These are phyloP conservation scores for Leavenworthia alabamica DNA, from an alignment of 345 rosid genomes.

Conservation along the genomic window DNA sequence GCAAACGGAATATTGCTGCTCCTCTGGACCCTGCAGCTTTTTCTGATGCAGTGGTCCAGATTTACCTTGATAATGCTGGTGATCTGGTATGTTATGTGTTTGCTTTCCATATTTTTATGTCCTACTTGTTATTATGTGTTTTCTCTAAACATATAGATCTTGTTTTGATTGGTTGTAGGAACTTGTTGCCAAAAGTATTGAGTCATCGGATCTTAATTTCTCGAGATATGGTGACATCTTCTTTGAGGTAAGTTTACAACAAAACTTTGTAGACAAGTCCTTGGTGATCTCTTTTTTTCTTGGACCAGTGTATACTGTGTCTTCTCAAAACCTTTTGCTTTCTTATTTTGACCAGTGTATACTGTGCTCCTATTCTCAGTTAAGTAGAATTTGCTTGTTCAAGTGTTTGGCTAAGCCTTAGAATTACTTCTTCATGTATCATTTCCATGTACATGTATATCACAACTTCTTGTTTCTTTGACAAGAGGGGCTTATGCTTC, in stretches of 20 bases:
- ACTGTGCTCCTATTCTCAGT: not conserved
- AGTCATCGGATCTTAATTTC: constrained; percentile 89
- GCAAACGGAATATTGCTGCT: constrained; percentile 98
- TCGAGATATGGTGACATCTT: constrained; percentile 84
- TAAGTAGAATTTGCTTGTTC: not conserved
- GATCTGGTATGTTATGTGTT: constrained; percentile 59
- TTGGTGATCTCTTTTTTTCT: not conserved
- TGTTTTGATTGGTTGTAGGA: constrained; percentile 42
- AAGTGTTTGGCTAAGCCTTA: not conserved
- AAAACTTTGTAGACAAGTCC: not conserved
- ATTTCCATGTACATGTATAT: not conserved
- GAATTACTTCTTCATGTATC: not conserved
- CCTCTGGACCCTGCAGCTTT: constrained; percentile 99
- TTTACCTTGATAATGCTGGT: constrained; percentile 95
- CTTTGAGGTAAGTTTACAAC: constrained; percentile 27
- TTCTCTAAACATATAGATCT: not conserved
- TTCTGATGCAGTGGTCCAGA: constrained; percentile 99
- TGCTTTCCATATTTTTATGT: not conserved
- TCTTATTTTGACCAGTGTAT: not conserved
- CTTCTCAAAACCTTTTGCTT: not conserved
- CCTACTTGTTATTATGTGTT: not conserved
- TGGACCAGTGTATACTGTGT: not conserved
- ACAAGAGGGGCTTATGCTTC: not conserved
- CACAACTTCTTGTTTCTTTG: not conserved
- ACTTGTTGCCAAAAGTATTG: constrained; percentile 81